Base-by-base conservation (phyloP, 768 basidiomycete genomes). In the Tricholoma sp. region DNA sequence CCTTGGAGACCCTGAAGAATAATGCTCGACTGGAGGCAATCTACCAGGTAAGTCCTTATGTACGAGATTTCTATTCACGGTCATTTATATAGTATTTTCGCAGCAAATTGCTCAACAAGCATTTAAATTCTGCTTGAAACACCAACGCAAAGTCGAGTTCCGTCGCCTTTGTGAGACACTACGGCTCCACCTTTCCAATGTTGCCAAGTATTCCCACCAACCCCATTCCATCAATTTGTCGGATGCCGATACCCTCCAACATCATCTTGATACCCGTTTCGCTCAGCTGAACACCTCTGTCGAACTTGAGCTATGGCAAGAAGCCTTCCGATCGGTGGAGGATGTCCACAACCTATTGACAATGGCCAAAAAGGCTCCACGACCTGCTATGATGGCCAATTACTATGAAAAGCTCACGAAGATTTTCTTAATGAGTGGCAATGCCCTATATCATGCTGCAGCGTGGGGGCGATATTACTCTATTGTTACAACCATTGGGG, bases 231-330 rank as follows among this genome's bases (percentile, higher is more conserved):
- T 99, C 79, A 97, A 97, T 75, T 85, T 98, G 37, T 88, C 91
- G 57, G 96, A 98, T 69, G 82, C 94, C 11, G 96, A 98, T 65
- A 96, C 88, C 7, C 86, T 98, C 51, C 90, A 96, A 67, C 92
- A 92, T 64, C 91, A 97, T 72, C 88, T 98, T 59, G 96, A 98
- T 69, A 95, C 94, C 16, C 92, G 95, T 56, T 98, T 99, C 70
- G 90, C 91, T 24, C 95, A 98, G 76, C 83, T 98, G 60, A 94
- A 94, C 66, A 91, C 94, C 18, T 94, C 94, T 1, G 94, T 98
- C 63, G 94, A 98, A 71, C 86, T 99, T 61, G 96, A 99, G 74
- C 81, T 99, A 24, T 99, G 96, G 96, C 95, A 98, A 67, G 96
- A 98, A 67, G 96, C 94, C 9, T 99, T 98, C 83, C 89, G 96